Percentiles rank a stretch among this genome's conserved stretches.
Evolutionary conservation across 2,329 filamentous ascomycete genomes (phyloP).

Genomic region (Pseudocercospora fuligena): DNA sequence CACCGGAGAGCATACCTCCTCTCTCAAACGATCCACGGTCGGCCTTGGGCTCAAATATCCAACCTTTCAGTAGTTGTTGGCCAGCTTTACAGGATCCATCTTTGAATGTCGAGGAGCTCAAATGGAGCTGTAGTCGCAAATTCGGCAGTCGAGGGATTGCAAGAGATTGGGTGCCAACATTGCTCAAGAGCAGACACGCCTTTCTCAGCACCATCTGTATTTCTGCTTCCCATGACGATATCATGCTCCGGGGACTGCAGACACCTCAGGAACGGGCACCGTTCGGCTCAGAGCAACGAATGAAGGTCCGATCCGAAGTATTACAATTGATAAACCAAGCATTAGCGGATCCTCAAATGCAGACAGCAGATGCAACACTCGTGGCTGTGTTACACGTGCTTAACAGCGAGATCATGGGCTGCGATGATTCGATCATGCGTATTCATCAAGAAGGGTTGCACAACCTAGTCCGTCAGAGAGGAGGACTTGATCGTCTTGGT

Average conservation of each 20-base stretch:
- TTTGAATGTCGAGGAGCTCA: conserved; percentile 35
- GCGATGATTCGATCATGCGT: conserved; percentile 30
- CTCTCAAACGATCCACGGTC: neutral
- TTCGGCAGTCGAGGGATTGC: conserved; percentile 38
- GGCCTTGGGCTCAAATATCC: conserved; percentile 23
- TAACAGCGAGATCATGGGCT: conserved; percentile 39
- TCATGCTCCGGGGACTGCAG: conserved; percentile 35
- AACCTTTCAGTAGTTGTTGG: conserved; percentile 33
- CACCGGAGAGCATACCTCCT: conserved; percentile 25
- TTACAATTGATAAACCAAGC: conserved; percentile 36
- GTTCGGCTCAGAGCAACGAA: conserved; percentile 28
- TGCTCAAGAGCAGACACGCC: conserved; percentile 33
- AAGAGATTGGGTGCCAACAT: conserved; percentile 35
- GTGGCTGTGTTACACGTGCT: conserved; percentile 41
- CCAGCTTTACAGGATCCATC: conserved; percentile 28
- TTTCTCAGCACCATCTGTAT: conserved; percentile 41
- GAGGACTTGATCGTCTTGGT: conserved; percentile 38
- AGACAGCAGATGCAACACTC: conserved; percentile 38
- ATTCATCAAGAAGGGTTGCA: conserved; percentile 38
- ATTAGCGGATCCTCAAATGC: conserved; percentile 33
- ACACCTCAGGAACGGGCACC: conserved; percentile 25
- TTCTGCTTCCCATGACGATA: conserved; percentile 40
- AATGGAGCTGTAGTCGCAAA: conserved; percentile 36
- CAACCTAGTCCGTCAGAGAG: conserved; percentile 36
- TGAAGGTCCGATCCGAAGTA: conserved; percentile 32